phyloP scores from a whole-genome alignment of 805 yeast species.

The Yarrowia bubula region DNA sequence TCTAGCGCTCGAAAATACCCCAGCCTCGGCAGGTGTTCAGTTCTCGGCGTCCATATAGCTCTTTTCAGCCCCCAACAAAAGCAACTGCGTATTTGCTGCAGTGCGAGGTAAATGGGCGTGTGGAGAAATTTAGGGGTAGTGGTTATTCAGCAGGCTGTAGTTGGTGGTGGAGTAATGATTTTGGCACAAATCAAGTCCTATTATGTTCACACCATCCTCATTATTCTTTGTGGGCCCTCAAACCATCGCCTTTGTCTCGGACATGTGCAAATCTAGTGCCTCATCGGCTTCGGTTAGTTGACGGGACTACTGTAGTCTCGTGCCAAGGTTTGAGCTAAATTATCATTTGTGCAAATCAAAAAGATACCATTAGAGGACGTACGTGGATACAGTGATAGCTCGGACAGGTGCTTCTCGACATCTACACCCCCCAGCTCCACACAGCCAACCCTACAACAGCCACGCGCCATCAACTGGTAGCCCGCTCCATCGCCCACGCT shows the following conservation, averaged over 20 bases:
- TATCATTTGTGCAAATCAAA: constrained; percentile 6
- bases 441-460: neutral
- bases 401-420: neutral
- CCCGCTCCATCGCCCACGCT: neutral
- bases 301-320: constrained; percentile 5
- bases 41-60: neutral
- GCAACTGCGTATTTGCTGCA: neutral
- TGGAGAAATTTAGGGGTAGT: constrained; percentile 2
- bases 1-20: neutral
- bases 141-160: neutral
- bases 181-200: too few relatives aligned
- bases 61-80: constrained; percentile 15
- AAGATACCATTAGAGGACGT: constrained; percentile 10
- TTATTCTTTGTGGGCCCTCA: too few relatives aligned
- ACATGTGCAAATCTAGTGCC: neutral
- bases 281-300: neutral
- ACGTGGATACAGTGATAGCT: neutral
- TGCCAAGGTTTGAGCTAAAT: constrained; percentile 24
- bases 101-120: constrained; percentile 9
- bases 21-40: constrained; percentile 4
- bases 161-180: too few relatives aligned
- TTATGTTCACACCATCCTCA: too few relatives aligned
- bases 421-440: neutral
- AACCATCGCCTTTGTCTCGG: neutral
- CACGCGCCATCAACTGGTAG: neutral